Conservation (phyloP, 169 alveolate genomes). For the Plasmodium vivax region DNA sequence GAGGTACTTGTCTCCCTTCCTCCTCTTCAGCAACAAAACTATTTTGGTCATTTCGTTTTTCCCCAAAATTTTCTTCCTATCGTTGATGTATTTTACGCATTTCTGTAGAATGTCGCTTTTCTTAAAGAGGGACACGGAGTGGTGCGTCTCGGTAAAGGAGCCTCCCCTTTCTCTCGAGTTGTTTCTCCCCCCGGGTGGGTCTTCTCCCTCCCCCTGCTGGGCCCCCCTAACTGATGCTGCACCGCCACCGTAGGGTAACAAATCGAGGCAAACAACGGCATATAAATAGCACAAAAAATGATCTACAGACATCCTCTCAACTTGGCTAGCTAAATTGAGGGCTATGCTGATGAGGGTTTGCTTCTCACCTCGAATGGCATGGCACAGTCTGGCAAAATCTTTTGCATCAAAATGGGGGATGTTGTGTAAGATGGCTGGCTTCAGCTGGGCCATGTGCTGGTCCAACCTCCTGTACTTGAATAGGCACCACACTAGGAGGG, state of each 20-base stretch:
- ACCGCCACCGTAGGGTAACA: constrained; percentile 17
- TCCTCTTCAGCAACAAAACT: constrained; percentile 42
- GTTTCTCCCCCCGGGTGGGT: neutral
- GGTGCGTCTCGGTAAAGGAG: neutral
- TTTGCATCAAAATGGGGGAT: constrained; percentile 42
- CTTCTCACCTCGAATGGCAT: constrained; percentile 27
- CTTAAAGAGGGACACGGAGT: neutral
- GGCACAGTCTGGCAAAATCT: constrained; percentile 61
- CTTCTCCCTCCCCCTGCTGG: neutral
- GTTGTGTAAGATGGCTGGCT: constrained; percentile 31
- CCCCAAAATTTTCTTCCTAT: constrained; percentile 31
- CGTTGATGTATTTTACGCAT: constrained; percentile 18
- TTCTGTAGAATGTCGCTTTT: constrained; percentile 47
- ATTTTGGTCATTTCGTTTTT: constrained; percentile 72
- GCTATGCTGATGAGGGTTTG: constrained; percentile 47
- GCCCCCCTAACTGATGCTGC: neutral
- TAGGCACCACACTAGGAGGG: constrained; percentile 64
- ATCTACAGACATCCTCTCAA: constrained; percentile 13
- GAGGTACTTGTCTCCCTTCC: constrained; percentile 16
- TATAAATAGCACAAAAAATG: constrained; percentile 65
- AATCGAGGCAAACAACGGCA: constrained; percentile 39
- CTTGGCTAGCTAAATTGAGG: constrained; percentile 1
- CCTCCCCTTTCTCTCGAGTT: neutral
- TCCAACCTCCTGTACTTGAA: constrained; percentile 36
- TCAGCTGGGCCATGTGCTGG: constrained; percentile 10